Base-by-base conservation (phyloP, 768 basidiomycete genomes). In the Austroboletus festivus region DNA sequence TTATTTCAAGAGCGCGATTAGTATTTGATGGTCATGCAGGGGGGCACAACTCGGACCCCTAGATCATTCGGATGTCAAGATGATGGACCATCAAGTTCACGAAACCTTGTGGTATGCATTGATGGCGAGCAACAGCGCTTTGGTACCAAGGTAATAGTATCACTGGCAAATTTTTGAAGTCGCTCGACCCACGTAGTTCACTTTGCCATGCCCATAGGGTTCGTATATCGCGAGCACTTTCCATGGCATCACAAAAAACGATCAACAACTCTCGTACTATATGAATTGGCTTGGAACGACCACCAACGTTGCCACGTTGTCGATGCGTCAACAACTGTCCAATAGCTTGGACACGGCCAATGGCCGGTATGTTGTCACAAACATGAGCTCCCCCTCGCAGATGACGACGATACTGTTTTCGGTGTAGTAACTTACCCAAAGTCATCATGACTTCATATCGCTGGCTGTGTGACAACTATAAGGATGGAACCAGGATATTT, bases 111-210 rank as follows among this genome's bases (percentile, higher is more conserved):
- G 1, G 62, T 74, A 33, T 71, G 70, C 52, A 66, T 73, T 18
- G 73, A 73, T 26, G 73, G 73, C 16, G 73, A 71, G 2, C 62
- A 68, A 1, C 73, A 74, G 42, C 65, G 67, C 35, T 72, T 71
- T 50, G 63, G 72, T 2, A 48, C 41, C n/a, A 60, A 57, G 62
- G 70, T 72, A 39, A 51, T 4, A 6, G 11, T 11, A 28, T 11
- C 26, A 28, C 26, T 28, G 11, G 11, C 26, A 28, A 28, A 5
- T 24, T 26, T 42, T 8, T 46, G n/a, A n/a, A n/a, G n/a, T n/a
- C n/a, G n/a, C n/a, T n/a, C n/a, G n/a, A n/a, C n/a, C 3, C 20
- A 2, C 20, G 34, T 28, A 3, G 16, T 5, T 19, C 28, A 1
- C n/a, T n/a, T n/a, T n/a, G n/a, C n/a, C n/a, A n/a, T n/a, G n/a